These are phyloP conservation scores for Bimuria novae-zelandiae DNA, from an alignment of 2,329 filamentous ascomycete species.

Conservation along the genomic window DNA sequence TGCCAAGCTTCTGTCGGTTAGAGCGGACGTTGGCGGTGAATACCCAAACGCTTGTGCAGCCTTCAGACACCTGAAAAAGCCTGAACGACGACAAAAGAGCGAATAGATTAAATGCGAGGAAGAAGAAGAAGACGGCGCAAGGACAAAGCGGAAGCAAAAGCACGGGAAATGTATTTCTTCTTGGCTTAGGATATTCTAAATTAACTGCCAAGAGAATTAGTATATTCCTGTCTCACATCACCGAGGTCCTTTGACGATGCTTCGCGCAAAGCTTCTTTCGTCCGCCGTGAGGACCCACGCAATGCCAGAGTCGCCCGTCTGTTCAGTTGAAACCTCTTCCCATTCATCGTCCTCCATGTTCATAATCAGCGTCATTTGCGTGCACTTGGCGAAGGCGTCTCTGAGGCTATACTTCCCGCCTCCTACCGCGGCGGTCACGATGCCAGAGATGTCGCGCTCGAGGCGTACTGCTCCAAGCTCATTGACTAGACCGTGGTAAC, in stretches of 20 bases:
- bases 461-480: conserved; percentile 80
- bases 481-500: conserved; percentile 77
- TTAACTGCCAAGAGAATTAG: conserved; percentile 2
- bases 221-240: background rate
- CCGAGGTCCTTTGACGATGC: conserved; percentile 58
- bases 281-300: conserved; percentile 73
- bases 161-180: conserved; percentile 1
- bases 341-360: conserved; percentile 97
- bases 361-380: conserved; percentile 82
- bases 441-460: conserved; percentile 80
- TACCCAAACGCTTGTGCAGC: background rate
- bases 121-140: background rate
- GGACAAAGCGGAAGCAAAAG: background rate
- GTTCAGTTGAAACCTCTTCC: conserved; percentile 68
- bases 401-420: conserved; percentile 76
- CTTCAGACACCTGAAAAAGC: no score
- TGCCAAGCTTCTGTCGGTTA: conserved; percentile 6
- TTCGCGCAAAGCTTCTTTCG: conserved; percentile 74
- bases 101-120: no score
- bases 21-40: conserved; percentile 1
- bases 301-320: conserved; percentile 62
- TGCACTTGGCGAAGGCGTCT: conserved; percentile 75
- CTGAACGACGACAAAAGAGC: no score
- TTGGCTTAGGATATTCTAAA: background rate
- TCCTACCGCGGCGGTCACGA: conserved; percentile 67